phyloP scores from a whole-genome alignment of 2,329 filamentous ascomycete species.

The Pseudogymnoascus sp. region DNA sequence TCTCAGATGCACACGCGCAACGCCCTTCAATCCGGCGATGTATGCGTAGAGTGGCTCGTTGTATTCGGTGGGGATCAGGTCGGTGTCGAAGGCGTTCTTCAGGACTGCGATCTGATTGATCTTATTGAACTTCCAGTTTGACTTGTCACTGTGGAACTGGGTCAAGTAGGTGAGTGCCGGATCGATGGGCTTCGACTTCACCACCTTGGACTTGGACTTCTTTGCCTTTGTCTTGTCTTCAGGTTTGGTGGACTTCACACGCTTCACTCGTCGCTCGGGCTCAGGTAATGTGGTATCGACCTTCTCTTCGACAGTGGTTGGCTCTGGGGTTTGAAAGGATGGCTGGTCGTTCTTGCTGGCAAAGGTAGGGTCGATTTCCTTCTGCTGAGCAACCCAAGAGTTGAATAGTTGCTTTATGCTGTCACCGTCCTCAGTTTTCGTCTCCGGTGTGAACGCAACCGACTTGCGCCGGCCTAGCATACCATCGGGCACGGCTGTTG shows the following conservation, averaged over 20 bases:
- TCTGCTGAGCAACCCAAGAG: conserved; percentile 39
- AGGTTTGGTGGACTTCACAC: conserved; percentile 23
- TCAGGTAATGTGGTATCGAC: conserved; percentile 25
- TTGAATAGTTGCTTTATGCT: conserved; percentile 46
- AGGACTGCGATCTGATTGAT: conserved; percentile 80
- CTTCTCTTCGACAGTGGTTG: conserved; percentile 24
- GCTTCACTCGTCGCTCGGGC: conserved; percentile 25
- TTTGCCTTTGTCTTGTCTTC: conserved; percentile 17
- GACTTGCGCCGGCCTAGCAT: conserved; percentile 41
- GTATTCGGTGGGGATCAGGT: conserved; percentile 63
- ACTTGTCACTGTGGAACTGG: conserved; percentile 64
- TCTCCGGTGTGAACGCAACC: conserved; percentile 59
- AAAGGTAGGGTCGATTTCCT: conserved; percentile 25
- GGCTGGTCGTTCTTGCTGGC: conserved; percentile 17
- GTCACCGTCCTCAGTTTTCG: conserved; percentile 51
- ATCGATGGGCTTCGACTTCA: conserved; percentile 36
- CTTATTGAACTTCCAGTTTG: conserved; percentile 93
- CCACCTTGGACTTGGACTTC: conserved; percentile 17
- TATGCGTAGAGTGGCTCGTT: conserved; percentile 68
- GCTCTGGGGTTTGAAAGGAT: conserved; percentile 23
- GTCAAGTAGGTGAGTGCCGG: conserved; percentile 70
- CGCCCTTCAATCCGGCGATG: conserved; percentile 71
- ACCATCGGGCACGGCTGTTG: conserved; percentile 21
- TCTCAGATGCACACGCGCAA: conserved; percentile 61
- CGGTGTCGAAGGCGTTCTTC: conserved; percentile 70